Percentiles rank a stretch among this genome's conserved stretches.
phyloP scores from a whole-genome alignment of 768 basidiomycete genomes.

The Hemileccinum impolitum region DNA sequence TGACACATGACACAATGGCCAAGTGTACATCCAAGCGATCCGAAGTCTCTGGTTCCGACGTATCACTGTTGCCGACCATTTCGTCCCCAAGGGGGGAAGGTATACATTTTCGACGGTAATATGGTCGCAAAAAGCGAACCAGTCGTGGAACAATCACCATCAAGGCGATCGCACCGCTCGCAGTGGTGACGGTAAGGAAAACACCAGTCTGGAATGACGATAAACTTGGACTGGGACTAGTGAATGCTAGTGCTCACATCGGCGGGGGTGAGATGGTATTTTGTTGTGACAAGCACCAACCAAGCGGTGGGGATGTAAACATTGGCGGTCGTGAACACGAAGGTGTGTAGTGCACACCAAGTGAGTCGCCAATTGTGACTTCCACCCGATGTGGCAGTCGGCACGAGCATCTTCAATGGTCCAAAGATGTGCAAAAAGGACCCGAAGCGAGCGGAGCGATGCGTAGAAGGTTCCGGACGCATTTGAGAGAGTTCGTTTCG shows the following conservation, averaged over 20 bases:
- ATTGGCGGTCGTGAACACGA: constrained; percentile 18
- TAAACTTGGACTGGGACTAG: background rate
- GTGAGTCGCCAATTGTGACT: constrained; percentile 28
- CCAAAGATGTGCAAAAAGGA: constrained; percentile 16
- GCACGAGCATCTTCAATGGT: constrained; percentile 23
- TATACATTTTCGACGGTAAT: constrained; percentile 14
- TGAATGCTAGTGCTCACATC: constrained; percentile 13
- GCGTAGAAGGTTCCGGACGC: background rate
- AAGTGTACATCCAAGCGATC: constrained; percentile 32
- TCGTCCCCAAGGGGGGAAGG: background rate
- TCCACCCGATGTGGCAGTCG: constrained; percentile 15
- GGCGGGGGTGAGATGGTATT: constrained; percentile 26
- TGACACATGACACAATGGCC: constrained; percentile 17
- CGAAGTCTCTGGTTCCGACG: constrained; percentile 8
- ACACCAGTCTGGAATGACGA: constrained; percentile 24
- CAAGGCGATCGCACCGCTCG: constrained; percentile 18
- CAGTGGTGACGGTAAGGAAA: constrained; percentile 17
- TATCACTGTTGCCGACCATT: background rate
- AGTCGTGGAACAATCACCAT: constrained; percentile 19
- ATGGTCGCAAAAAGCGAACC: constrained; percentile 24
- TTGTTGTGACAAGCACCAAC: constrained; percentile 24
- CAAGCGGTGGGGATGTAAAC: constrained; percentile 15
- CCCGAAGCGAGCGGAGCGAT: background rate
- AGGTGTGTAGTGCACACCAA: constrained; percentile 26
- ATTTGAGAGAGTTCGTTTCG: constrained; percentile 14